phyloP scores from a whole-genome alignment of 495 filamentous ascomycete species.

The Hypomontagnella submonticulosa region DNA sequence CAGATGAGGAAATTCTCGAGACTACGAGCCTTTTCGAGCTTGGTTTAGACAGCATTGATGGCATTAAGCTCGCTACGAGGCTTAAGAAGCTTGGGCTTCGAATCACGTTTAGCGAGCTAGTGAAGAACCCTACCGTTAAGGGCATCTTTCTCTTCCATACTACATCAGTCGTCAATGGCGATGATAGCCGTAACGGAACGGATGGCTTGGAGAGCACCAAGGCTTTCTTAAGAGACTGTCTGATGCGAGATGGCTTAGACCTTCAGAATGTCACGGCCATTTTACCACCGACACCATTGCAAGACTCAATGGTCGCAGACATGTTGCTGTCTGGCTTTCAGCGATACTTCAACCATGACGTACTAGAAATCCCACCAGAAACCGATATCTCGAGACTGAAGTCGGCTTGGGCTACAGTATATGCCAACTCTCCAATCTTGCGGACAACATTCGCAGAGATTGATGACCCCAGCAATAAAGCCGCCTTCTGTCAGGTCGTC shows the following conservation, averaged over 20 bases:
- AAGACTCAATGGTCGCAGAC: constrained; percentile 83
- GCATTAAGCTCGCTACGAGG: constrained; percentile 73
- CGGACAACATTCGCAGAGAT: constrained; percentile 76
- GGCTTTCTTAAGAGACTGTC: constrained; percentile 26
- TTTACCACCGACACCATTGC: constrained; percentile 75
- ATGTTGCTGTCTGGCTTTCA: constrained; percentile 73
- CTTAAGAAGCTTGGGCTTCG: constrained; percentile 68
- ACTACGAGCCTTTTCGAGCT: constrained; percentile 70
- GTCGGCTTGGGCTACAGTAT: constrained; percentile 68
- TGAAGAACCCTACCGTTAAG: constrained; percentile 73
- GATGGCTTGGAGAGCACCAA: constrained; percentile 9
- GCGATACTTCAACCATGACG: constrained; percentile 84
- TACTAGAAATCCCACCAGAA: constrained; percentile 62
- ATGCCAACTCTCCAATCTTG: constrained; percentile 72
- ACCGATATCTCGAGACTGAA: constrained; percentile 65
- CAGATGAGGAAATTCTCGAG: constrained; percentile 59
- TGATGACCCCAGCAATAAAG: constrained; percentile 63
- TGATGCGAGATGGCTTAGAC: constrained; percentile 15
- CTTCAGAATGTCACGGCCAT: constrained; percentile 59
- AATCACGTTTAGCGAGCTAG: constrained; percentile 72
- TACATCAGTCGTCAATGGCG: background rate
- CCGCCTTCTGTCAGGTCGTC: constrained; percentile 74
- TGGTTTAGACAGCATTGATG: constrained; percentile 76
- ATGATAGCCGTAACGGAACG: background rate
- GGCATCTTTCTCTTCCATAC: constrained; percentile 53